Conservation (phyloP, 2,329 filamentous ascomycete species). For the Beauveria sp. region DNA sequence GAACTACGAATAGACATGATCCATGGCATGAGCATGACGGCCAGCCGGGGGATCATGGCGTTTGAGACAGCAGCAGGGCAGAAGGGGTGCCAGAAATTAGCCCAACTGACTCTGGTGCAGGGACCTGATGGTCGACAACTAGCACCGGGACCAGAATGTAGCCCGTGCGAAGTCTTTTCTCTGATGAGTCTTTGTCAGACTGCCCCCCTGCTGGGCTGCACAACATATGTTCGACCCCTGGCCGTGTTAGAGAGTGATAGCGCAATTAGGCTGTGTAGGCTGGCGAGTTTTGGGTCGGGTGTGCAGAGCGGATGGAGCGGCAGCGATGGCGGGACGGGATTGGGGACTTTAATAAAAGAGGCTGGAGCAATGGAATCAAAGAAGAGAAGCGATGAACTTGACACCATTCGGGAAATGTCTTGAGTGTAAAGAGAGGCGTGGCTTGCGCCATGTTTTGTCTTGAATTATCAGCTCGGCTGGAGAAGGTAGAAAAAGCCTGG, state of each 20-base stretch:
- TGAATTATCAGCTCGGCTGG: background rate
- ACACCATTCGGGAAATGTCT: background rate
- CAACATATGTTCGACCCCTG: background rate
- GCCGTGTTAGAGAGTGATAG: background rate
- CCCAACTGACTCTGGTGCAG: background rate
- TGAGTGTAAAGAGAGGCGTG: background rate
- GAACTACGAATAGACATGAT: conserved; percentile 4
- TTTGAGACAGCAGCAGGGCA: background rate
- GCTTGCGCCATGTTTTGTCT: background rate
- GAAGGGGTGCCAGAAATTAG: background rate
- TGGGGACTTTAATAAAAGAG: background rate
- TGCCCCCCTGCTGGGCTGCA: background rate
- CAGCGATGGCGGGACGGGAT: background rate
- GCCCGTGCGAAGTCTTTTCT: background rate
- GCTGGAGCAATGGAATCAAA: background rate
- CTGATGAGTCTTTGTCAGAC: background rate
- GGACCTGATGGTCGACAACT: background rate
- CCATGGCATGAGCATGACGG: conserved; percentile 3
- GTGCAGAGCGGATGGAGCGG: conserved; percentile 2
- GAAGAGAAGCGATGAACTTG: background rate
- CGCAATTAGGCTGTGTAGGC: background rate
- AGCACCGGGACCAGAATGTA: background rate
- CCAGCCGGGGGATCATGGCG: background rate
- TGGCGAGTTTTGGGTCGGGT: background rate
- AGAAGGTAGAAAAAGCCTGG: too few species aligned